Conservation (phyloP, 139 green algal genomes). For the Chlamydomonas incerta region DNA sequence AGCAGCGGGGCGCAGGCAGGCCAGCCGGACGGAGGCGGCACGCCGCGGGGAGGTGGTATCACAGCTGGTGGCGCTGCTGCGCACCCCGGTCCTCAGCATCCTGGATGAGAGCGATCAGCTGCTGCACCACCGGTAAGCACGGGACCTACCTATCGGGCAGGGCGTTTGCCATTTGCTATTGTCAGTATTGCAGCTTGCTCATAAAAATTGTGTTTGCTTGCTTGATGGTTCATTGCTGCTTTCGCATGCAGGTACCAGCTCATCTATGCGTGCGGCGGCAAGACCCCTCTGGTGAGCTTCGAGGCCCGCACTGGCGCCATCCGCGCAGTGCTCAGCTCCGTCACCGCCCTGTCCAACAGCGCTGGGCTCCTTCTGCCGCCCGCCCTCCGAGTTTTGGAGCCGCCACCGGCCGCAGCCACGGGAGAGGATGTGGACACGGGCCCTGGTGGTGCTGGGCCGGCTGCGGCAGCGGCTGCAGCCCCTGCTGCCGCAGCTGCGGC, state of each 20-base stretch:
- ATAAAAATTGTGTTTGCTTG: no score
- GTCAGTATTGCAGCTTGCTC: no score
- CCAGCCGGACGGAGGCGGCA: no score
- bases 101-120: constrained; percentile 74
- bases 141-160: background rate
- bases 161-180: background rate
- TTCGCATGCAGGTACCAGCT: constrained; percentile 49
- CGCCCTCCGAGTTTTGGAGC: background rate
- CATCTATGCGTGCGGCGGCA: constrained; percentile 56
- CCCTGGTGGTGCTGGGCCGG: no score
- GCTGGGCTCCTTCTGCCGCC: background rate
- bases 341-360: background rate
- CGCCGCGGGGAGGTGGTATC: no score
- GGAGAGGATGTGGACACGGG: no score
- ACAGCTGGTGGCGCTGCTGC: constrained; percentile 37
- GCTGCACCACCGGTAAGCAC: constrained; percentile 57
- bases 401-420: background rate
- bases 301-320: constrained; percentile 26
- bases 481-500: no score
- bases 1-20: background rate
- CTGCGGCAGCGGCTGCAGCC: no score
- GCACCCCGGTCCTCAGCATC: constrained; percentile 56
- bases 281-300: background rate
- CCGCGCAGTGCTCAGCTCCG: constrained; percentile 47
- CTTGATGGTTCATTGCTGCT: no score